Evolutionary conservation across 2,329 filamentous ascomycete species (phyloP).

Genomic region (Ophiostoma ips): DNA sequence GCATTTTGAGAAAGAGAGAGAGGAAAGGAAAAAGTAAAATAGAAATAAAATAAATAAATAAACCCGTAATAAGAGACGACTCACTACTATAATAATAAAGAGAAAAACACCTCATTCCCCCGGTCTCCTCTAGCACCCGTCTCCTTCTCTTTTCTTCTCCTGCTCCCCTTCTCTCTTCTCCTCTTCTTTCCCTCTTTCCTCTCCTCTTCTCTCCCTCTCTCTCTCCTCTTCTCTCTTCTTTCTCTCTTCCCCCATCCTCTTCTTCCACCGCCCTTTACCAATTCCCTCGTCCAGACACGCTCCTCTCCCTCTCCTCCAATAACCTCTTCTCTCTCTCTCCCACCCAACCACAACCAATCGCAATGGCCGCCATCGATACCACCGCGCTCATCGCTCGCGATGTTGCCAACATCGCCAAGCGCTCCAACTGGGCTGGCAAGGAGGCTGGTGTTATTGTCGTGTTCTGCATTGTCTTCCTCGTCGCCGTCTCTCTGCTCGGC

Average conservation of each 20-base stretch:
- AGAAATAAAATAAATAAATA: not conserved
- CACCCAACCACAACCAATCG: conserved; percentile 6
- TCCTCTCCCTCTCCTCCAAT: not conserved
- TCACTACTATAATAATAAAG: not conserved
- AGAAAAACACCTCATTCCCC: not conserved
- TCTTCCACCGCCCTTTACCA: conserved; percentile 1
- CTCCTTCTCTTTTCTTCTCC: not conserved
- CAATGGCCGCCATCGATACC: conserved; percentile 24
- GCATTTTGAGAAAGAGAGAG: not conserved
- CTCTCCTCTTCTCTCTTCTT: not conserved
- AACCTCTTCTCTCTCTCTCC: not conserved
- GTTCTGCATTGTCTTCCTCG: conserved; percentile 45
- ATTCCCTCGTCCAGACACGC: conserved; percentile 6
- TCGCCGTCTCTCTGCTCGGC: conserved; percentile 33
- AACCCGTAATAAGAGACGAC: conserved; percentile 3
- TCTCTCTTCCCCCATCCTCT: not conserved
- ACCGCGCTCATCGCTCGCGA: conserved; percentile 20
- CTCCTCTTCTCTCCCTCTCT: not conserved
- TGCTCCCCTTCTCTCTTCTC: not conserved
- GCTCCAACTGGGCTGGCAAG: conserved; percentile 42
- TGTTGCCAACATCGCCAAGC: conserved; percentile 33
- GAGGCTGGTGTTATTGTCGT: conserved; percentile 49
- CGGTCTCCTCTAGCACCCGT: not conserved
- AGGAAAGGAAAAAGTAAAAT: not conserved
- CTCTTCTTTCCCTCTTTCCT: not conserved